These are phyloP conservation scores for Kwoniella sp. DNA, from an alignment of 768 basidiomycete species.

Conservation along the genomic window DNA sequence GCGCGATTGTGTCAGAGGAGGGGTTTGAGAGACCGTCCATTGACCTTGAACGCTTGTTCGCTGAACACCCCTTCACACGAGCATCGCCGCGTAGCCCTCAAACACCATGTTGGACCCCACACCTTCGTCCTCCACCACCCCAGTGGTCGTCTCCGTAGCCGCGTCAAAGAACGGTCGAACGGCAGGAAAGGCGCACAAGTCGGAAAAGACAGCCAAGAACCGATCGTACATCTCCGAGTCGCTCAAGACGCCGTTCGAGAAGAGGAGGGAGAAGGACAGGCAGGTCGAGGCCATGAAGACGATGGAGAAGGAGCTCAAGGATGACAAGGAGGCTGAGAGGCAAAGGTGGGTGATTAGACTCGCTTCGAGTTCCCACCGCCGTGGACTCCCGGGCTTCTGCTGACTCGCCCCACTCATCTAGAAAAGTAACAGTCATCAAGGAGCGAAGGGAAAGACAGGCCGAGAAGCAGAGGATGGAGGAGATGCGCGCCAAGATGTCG, in stretches of 20 bases:
- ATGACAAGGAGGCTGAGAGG: constrained; percentile 36
- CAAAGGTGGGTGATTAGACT: constrained; percentile 31
- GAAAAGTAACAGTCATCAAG: constrained; percentile 36
- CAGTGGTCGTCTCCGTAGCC: constrained; percentile 20
- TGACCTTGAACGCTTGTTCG: too few relatives aligned
- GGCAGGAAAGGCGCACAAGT: constrained; percentile 37
- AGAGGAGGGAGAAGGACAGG: constrained; percentile 33
- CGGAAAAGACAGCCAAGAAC: constrained; percentile 27
- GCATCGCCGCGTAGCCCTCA: neutral
- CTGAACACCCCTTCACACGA: too few relatives aligned
- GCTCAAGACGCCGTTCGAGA: constrained; percentile 40
- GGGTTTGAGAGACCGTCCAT: too few relatives aligned
- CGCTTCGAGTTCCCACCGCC: neutral
- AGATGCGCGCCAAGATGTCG: constrained; percentile 46
- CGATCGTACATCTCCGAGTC: constrained; percentile 36
- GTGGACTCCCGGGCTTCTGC: neutral
- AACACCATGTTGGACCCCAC: constrained; percentile 12
- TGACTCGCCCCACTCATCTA: constrained; percentile 1
- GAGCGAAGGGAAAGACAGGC: constrained; percentile 42
- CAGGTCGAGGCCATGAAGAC: constrained; percentile 35
- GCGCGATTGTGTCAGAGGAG: too few relatives aligned
- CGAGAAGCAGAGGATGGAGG: constrained; percentile 44
- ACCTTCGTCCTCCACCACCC: constrained; percentile 10
- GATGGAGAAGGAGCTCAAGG: constrained; percentile 46
- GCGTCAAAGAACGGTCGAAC: constrained; percentile 29